These are phyloP conservation scores for Cladobotryum protrusum DNA, from an alignment of 2,329 filamentous ascomycete species.

Conservation along the genomic window DNA sequence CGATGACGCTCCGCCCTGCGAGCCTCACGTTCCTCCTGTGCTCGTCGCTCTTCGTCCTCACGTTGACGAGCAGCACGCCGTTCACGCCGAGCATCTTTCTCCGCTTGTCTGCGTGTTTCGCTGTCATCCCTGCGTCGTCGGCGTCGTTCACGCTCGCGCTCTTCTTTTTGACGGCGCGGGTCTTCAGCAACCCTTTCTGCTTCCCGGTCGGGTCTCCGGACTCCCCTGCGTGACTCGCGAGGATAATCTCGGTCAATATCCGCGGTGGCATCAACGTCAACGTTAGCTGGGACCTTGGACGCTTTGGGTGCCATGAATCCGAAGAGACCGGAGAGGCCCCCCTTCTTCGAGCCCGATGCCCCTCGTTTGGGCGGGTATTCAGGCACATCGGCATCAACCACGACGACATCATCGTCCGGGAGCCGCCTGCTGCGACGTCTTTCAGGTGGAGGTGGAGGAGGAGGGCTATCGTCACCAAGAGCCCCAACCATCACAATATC, in stretches of 20 bases:
- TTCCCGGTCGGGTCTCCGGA: conserved; percentile 47
- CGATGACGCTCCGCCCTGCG: conserved; percentile 46
- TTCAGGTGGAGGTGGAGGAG: conserved; percentile 25
- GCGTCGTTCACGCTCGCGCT: conserved; percentile 49
- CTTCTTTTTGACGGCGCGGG: conserved; percentile 50
- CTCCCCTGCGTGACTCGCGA: conserved; percentile 55
- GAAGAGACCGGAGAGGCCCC: conserved; percentile 55
- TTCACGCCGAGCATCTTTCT: conserved; percentile 54
- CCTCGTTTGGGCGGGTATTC: conserved; percentile 30
- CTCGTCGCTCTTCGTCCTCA: conserved; percentile 45
- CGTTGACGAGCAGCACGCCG: conserved; percentile 41
- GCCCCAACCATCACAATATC: conserved; percentile 44
- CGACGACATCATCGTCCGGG: conserved; percentile 35
- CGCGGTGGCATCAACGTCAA: conserved; percentile 41
- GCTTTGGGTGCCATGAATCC: conserved; percentile 46
- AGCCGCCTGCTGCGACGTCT: conserved; percentile 28
- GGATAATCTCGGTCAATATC: conserved; percentile 53
- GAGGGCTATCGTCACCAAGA: conserved; percentile 30
- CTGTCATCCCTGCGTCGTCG: conserved; percentile 51
- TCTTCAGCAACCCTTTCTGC: conserved; percentile 41
- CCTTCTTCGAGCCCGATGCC: conserved; percentile 41
- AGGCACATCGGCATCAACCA: conserved; percentile 30
- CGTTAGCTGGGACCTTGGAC: conserved; percentile 41
- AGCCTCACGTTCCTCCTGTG: conserved; percentile 42
- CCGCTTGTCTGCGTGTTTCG: conserved; percentile 46